phyloP scores from a whole-genome alignment of 2,329 filamentous ascomycete genomes.

The Trichoderma aggressivum region DNA sequence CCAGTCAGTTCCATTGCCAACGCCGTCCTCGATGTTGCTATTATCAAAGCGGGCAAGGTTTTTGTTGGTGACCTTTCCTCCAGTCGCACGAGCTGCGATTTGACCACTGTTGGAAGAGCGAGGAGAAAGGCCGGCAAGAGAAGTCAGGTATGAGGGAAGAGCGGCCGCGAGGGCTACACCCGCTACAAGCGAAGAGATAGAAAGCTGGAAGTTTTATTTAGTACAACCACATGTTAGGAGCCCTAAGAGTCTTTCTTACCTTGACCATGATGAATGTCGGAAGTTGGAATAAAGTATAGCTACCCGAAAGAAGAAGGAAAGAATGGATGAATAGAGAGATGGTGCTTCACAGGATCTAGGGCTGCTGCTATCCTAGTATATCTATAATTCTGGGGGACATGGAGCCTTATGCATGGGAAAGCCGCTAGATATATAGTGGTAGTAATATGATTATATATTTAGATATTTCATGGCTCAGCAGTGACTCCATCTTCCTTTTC shows the following conservation, averaged over 20 bases:
- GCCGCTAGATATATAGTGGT: conserved; percentile 8
- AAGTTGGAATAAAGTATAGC: background rate
- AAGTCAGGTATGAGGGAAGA: background rate
- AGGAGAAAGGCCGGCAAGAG: background rate
- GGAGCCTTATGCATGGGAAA: background rate
- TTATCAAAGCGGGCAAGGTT: conserved; percentile 2
- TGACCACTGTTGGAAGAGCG: background rate
- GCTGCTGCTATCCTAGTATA: background rate
- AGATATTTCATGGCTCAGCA: background rate
- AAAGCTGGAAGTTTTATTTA: background rate
- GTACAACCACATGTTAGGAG: background rate
- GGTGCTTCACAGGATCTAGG: background rate
- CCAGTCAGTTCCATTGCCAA: conserved; percentile 26
- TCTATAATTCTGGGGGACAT: background rate
- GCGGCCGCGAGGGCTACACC: background rate
- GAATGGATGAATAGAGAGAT: background rate
- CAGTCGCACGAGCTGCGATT: background rate
- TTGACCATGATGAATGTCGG: background rate
- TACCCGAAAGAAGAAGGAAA: background rate
- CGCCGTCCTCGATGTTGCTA: conserved; percentile 19
- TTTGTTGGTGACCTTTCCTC: background rate
- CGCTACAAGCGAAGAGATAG: background rate
- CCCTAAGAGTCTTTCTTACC: background rate
- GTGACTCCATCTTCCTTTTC: background rate
- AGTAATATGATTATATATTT: conserved; percentile 3